Percentiles rank a stretch among this genome's conserved stretches.
Conservation (phyloP, 768 basidiomycete species). For the Leccinum fibrillosum region DNA sequence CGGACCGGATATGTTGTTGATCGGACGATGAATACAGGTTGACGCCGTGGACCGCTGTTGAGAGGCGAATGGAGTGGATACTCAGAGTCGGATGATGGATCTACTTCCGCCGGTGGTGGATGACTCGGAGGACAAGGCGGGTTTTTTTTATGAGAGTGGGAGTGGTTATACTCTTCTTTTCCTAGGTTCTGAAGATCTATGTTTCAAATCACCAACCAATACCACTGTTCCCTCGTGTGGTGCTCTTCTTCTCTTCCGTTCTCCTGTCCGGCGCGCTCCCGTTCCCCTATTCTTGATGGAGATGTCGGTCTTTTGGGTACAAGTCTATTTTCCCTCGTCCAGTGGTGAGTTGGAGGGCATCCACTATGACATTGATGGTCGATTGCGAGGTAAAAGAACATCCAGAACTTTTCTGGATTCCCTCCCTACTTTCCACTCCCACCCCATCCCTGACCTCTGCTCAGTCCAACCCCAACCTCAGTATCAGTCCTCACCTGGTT, state of each 20-base stretch:
- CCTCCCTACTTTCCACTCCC: background rate
- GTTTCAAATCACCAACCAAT: background rate
- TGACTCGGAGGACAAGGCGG: background rate
- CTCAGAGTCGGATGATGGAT: background rate
- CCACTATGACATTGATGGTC: background rate
- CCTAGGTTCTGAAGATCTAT: background rate
- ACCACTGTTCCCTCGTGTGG: background rate
- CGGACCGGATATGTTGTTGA: background rate
- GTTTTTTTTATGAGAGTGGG: background rate
- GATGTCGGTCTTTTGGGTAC: background rate
- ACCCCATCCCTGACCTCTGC: background rate
- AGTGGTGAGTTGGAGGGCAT: background rate
- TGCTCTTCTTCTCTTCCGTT: background rate
- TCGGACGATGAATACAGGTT: background rate
- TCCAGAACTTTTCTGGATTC: background rate
- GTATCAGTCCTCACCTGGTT: background rate
- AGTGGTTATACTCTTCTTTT: background rate
- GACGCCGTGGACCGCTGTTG: background rate
- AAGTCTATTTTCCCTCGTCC: no score
- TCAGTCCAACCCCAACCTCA: background rate
- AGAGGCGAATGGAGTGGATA: background rate
- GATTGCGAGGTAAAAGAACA: background rate
- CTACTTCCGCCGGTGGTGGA: background rate
- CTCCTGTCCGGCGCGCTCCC: background rate
- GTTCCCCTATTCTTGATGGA: background rate